phyloP scores from a whole-genome alignment of 2,329 filamentous ascomycete genomes.

The Hypoxylon sp. region DNA sequence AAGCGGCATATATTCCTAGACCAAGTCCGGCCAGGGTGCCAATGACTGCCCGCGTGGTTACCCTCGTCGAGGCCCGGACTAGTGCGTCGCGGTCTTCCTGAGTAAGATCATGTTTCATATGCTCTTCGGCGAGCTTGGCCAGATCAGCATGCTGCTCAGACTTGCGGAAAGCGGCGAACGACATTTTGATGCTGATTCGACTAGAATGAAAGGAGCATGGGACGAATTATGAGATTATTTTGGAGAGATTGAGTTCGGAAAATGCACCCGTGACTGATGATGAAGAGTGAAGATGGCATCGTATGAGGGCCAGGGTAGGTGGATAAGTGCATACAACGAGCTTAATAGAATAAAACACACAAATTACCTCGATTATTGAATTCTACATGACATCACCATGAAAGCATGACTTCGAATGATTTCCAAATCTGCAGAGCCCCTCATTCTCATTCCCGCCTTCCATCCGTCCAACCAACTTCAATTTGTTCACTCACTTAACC shows the following conservation, averaged over 20 bases:
- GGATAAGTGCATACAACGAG: neutral
- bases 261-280: neutral
- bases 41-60: slow-evolving; percentile 66
- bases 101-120: slow-evolving; percentile 66
- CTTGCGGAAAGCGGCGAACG: slow-evolving; percentile 53
- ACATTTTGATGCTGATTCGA: slow-evolving; percentile 37
- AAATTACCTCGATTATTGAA: neutral
- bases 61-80: slow-evolving; percentile 65
- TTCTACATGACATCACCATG: neutral
- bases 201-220: neutral
- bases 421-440: neutral
- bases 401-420: neutral
- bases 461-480: neutral
- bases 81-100: slow-evolving; percentile 70
- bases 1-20: slow-evolving; percentile 69
- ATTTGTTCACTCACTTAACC: neutral
- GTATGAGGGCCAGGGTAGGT: neutral
- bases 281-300: neutral
- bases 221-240: neutral
- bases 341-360: neutral
- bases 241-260: neutral
- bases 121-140: slow-evolving; percentile 66
- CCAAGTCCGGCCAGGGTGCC: slow-evolving; percentile 72
- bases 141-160: slow-evolving; percentile 61
- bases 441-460: too few species aligned